phyloP scores from a whole-genome alignment of 305 asterid species.

The Salvia sclarea region DNA sequence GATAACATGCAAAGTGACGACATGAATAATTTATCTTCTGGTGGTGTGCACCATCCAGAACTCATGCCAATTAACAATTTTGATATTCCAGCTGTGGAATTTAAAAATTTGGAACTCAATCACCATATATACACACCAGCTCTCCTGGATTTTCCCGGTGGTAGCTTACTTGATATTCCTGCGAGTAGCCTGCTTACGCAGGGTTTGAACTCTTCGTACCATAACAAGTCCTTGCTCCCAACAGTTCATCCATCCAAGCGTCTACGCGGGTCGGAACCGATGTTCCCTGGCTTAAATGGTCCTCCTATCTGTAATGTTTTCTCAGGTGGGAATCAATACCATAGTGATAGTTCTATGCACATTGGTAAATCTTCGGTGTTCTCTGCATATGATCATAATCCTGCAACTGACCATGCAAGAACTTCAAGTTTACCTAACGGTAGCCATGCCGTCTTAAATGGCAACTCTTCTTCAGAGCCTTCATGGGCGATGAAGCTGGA shows the following conservation, averaged over 20 bases:
- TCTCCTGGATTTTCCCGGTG: conserved; percentile 37
- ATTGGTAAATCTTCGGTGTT: conserved; percentile 37
- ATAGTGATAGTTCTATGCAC: conserved; percentile 34
- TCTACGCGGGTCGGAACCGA: conserved; percentile 42
- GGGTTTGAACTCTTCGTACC: conserved; percentile 39
- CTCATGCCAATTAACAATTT: conserved; percentile 35
- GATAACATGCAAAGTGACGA: conserved; percentile 48
- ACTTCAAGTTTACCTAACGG: conserved; percentile 39
- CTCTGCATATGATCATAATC: conserved; percentile 39
- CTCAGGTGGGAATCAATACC: conserved; percentile 42
- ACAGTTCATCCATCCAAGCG: conserved; percentile 48
- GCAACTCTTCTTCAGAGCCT: conserved; percentile 76
- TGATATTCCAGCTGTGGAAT: conserved; percentile 45
- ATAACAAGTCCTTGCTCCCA: conserved; percentile 35
- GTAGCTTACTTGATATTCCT: conserved; percentile 42
- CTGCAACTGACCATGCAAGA: conserved; percentile 35
- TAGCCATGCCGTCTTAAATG: conserved; percentile 66
- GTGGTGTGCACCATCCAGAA: conserved; percentile 36
- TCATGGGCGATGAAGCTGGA: conserved; percentile 71
- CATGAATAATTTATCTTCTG: conserved; percentile 36
- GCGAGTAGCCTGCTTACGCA: conserved; percentile 43
- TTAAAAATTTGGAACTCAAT: conserved; percentile 38
- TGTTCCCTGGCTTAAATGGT: conserved; percentile 33
- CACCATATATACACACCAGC: conserved; percentile 38
- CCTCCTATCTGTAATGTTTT: conserved; percentile 31